Percentiles rank a stretch among this genome's conserved stretches.
Conservation (phyloP, 768 basidiomycete genomes). For the Suillus alpinus region DNA sequence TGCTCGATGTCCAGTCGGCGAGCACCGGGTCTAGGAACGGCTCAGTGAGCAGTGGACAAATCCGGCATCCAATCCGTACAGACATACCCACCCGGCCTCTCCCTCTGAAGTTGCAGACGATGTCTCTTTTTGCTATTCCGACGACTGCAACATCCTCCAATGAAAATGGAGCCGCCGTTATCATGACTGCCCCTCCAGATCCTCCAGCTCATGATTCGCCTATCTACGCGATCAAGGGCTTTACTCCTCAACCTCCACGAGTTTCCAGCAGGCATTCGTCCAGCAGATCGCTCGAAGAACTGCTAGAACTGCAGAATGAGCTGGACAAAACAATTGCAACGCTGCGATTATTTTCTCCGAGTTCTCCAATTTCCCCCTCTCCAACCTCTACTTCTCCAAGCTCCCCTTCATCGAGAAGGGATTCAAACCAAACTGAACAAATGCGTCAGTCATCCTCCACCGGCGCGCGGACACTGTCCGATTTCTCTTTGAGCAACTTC, state of each 20-base stretch:
- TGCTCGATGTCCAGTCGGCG: conserved; percentile 10
- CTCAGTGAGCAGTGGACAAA: conserved; percentile 7
- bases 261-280: conserved; percentile 13
- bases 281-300: conserved; percentile 43
- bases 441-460: conserved; percentile 20
- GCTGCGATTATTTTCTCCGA: conserved; percentile 44
- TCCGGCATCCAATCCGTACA: conserved; percentile 1
- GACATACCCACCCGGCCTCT: neutral
- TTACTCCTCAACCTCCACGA: conserved; percentile 18
- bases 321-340: conserved; percentile 64
- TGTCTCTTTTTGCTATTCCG: neutral
- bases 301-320: conserved; percentile 60
- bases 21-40: conserved; percentile 7
- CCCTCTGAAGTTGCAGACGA: conserved; percentile 6
- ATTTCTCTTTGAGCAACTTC: conserved; percentile 73
- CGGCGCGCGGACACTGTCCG: conserved; percentile 32
- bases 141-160: neutral
- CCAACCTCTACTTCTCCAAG: conserved; percentile 12
- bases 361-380: neutral
- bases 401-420: conserved; percentile 34
- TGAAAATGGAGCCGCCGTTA: neutral
- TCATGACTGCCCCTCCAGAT: conserved; percentile 1
- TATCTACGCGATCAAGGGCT: conserved; percentile 44
- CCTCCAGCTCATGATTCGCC: conserved; percentile 35
- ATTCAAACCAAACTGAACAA: conserved; percentile 7